Evolutionary conservation across 306 rosid species (phyloP).

Genomic region (Vicia sativa): DNA sequence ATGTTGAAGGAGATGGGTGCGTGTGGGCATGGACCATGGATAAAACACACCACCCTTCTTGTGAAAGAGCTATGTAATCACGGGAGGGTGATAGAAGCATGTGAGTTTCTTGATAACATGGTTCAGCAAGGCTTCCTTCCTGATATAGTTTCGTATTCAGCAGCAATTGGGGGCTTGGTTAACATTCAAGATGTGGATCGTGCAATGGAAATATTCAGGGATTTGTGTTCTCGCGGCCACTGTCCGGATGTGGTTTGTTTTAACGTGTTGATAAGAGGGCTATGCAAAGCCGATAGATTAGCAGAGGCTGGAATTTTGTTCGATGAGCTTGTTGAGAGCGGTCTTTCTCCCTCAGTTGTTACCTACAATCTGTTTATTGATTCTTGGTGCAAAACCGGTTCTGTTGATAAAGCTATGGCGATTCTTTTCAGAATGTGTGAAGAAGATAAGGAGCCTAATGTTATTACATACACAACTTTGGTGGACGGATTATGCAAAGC

Average conservation of each 20-base stretch:
- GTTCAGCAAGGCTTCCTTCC: conserved; percentile 74
- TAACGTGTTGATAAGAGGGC: conserved; percentile 71
- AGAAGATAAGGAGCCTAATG: conserved; percentile 62
- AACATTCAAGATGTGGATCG: conserved; percentile 62
- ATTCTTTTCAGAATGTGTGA: conserved; percentile 56
- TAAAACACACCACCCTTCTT: conserved; percentile 69
- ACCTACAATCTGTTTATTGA: conserved; percentile 66
- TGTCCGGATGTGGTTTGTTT: conserved; percentile 70
- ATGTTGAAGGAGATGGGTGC: conserved; percentile 66
- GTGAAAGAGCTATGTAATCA: conserved; percentile 69
- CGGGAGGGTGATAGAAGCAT: conserved; percentile 61
- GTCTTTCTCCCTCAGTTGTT: conserved; percentile 69
- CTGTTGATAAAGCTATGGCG: conserved; percentile 58
- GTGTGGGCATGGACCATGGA: conserved; percentile 75
- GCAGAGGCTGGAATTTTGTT: conserved; percentile 53
- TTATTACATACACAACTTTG: conserved; percentile 74
- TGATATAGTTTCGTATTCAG: conserved; percentile 70
- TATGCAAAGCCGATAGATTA: conserved; percentile 62
- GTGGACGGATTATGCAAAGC: conserved; percentile 71
- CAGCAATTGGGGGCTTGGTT: conserved; percentile 67
- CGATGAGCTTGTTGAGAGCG: conserved; percentile 56
- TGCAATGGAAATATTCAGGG: conserved; percentile 57
- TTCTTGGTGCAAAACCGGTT: conserved; percentile 67
- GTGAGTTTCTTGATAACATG: conserved; percentile 68
- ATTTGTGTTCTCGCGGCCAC: conserved; percentile 56